Base-by-base conservation (phyloP, 2,329 filamentous ascomycete genomes). In the Byssochlamys sp. region DNA sequence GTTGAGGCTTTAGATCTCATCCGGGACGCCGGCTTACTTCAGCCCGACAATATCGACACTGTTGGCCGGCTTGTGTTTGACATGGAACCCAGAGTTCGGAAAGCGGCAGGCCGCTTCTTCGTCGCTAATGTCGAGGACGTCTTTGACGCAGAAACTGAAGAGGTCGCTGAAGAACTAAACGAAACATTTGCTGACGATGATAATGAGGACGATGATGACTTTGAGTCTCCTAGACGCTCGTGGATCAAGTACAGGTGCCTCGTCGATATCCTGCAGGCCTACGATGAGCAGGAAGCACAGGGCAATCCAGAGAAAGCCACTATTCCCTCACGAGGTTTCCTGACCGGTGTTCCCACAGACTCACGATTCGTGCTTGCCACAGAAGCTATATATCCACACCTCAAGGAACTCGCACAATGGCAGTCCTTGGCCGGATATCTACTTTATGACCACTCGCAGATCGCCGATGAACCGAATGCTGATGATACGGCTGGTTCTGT, bases 211-310 rank as follows among this genome's bases (percentile, higher is more conserved):
- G 77, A 78, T 27, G 79, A 83, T 26, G 87, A 91, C 62, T 89
- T 85, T 60, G 85, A 89, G 55, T 84, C 84, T 1, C 89, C 91
- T 2, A 86, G 88, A 60, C 79, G 85, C 52, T 87, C 88, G 61
- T 99, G 94, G 94, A 83, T 97, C 65, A 90, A 89, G 68, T 84
- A 95, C 69, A 99, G 97, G 74, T 92, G 88, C 63, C 79, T 99
- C 12, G 89, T 88, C 2, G 90, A 96, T 71, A 87, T 89, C 10
- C 79, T 99, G 27, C 82, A 88, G 31, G 83, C 84, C 9, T 97
- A 96, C 67, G 90, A 96, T 68, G 78, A 81, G 4, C 85, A 89
- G 63, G 77, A 79, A 60, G 63, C 66, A 31, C 69, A 74, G 54
- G 58, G 64, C 26, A 54, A 66, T 25, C 61, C 67, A 28, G 66